Base-by-base conservation (phyloP, 2,329 filamentous ascomycete species). In the Microsporum audouinii region DNA sequence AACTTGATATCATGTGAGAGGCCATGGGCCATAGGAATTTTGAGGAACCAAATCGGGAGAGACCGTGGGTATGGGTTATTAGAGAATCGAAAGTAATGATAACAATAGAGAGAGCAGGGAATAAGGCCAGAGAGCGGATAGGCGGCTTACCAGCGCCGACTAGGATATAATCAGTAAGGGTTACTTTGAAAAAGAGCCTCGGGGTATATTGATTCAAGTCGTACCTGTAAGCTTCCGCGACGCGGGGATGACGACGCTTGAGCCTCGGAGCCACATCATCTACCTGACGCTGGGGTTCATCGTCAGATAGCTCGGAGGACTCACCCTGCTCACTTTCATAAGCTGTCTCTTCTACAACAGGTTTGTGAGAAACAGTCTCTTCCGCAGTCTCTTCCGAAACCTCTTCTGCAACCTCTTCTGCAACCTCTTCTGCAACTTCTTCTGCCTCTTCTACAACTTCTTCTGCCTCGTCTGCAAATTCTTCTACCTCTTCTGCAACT, bases 171-270 rank as follows among this genome's bases (percentile, higher is more conserved):
- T 65, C 61, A 65, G 66, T 60, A 61, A 62, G 5, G 14, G 27
- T 14, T 38, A 53, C 57, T 33, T 23, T 34, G 12, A 39, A 36
- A 36, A 33, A 41, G 2, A 39, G 41, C 23, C 41, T 10, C n/a
- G 33, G 43, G 57, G 57, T 34, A 59, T 41, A 27, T 23, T n/a
- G n/a, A 36, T 41, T 55, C 61, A 58, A n/a, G 62, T 61, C 68
- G 64, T 66, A 71, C 70, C 68, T 68, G 69, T 76, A 77, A 58
- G 75, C 75, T 61, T 68, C 72, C 8, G 70, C 73, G 45, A 76
- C 72, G 23, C 71, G 67, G n/a, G 75, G 75, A 61, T 73, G 71
- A 31, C 70, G 71, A 58, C 71, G 69, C 66, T 72, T 75, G n/a
- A 66, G 61, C 61, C 70, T 73, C 36, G 68, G 66, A 33, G 63